These are phyloP conservation scores for Annulohypoxylon maeteangense DNA, from an alignment of 495 filamentous ascomycete species.

Conservation along the genomic window DNA sequence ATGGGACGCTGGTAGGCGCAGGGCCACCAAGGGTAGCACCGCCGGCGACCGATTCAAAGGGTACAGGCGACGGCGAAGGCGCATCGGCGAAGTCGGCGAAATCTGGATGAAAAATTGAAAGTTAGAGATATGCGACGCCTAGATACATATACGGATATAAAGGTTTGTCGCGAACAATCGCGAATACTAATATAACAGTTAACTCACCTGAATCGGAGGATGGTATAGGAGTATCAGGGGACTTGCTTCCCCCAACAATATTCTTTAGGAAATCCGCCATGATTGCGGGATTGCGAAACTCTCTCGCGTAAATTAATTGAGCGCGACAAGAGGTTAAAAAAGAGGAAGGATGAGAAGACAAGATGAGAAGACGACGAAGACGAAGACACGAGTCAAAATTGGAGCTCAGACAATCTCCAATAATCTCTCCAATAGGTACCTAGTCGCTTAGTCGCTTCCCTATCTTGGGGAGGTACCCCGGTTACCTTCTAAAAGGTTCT, in stretches of 20 bases:
- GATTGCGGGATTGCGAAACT: conserved; percentile 32
- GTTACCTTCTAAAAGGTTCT: background rate
- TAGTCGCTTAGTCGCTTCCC: background rate
- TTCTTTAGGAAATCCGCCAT: conserved; percentile 78
- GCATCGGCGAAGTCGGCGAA: conserved; percentile 83
- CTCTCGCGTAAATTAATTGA: conserved; percentile 20
- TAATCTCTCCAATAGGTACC: conserved; percentile 18
- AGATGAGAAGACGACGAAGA: background rate
- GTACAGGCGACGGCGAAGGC: conserved; percentile 68
- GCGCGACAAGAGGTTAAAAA: conserved; percentile 29
- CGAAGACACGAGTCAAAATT: conserved; percentile 4
- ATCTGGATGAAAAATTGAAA: conserved; percentile 57
- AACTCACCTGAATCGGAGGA: conserved; percentile 71
- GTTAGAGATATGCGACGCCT: conserved; percentile 2
- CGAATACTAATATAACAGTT: background rate
- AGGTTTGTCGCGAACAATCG: conserved; percentile 12
- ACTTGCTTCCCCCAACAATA: conserved; percentile 71
- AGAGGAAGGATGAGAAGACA: conserved; percentile 18
- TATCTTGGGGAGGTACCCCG: background rate
- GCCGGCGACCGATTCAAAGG: conserved; percentile 43
- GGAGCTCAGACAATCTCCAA: conserved; percentile 21
- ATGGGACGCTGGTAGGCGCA: conserved; percentile 66
- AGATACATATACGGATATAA: conserved; percentile 1
- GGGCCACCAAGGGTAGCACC: conserved; percentile 54
- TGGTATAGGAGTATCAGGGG: conserved; percentile 58